Evolutionary conservation across 441 rosid genomes (phyloP), one percentile per base, ranked within the genome.

Genomic region (Pelargonium citronellum): DNA sequence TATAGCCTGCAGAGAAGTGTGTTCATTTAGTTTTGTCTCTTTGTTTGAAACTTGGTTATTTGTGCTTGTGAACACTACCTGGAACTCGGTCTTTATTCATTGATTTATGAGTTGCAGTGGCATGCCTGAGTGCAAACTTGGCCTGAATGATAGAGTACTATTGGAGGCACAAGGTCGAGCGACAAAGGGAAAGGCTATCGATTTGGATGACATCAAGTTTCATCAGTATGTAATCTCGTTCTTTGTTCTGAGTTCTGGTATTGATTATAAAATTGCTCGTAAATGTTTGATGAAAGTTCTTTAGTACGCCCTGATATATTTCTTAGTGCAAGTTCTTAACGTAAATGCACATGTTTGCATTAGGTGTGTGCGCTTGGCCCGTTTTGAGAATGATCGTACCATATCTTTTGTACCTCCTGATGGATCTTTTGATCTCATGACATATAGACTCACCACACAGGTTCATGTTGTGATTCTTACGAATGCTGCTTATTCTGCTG

Each of bases 101-200:
- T 24, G 47, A 8, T 57, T 57, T 17, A 16, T 77, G 68, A 69
- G 44, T 86, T 72, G 24, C 80, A 92, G 98, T 80, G 99, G 99
- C 71, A 92, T 95, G 99, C 99, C 98, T 20, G 99, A 95, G 86
- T 92, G 99, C 79, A 95, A 92, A 80, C 85, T 95, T 79, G 43
- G 43, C 43, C 43, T 39, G 43, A 39, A 39, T 39, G 43, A 39
- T 39, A 88, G 97, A 85, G 85, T 95, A 71, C 76, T 95, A 71
- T 76, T 95, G 87, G 99, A 95, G 83, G 99, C 98, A 61, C 98
- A 95, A 78, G 98, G 98, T 68, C 87, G 95, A 22, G 79, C 98
- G 64, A 92, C 97, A 61, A 95, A 95, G 81, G 99, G 99, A 68
- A 95, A 95, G 86, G 96, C 98, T 39, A 92, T 95, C 63, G 99